Conservation (phyloP, 2,329 filamentous ascomycete genomes). For the Tolypocladium pustulatum region DNA sequence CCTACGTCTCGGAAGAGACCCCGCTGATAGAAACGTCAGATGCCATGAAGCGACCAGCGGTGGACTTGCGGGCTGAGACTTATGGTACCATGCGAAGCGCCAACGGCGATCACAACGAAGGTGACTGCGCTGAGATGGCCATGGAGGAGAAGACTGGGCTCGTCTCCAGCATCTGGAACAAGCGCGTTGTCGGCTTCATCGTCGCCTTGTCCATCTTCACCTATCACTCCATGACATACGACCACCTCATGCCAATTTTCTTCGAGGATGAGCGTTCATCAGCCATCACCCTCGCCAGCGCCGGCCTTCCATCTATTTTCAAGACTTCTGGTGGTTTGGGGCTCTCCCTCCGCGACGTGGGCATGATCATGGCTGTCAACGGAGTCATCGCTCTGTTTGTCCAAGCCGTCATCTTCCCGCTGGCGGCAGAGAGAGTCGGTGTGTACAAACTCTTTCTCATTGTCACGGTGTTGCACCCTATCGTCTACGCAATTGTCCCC, state of each 20-base stretch:
- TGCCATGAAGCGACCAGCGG: conserved; percentile 59
- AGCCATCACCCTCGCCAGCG: conserved; percentile 23
- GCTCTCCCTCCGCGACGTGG: conserved; percentile 50
- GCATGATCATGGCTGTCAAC: conserved; percentile 49
- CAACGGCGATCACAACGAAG: conserved; percentile 35
- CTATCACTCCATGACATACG: conserved; percentile 92
- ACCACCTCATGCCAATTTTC: conserved; percentile 86
- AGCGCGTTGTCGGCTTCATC: conserved; percentile 63
- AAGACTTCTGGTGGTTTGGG: conserved; percentile 53
- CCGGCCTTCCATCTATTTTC: conserved; percentile 30
- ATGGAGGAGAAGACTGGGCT: conserved; percentile 22
- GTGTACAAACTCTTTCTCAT: conserved; percentile 49
- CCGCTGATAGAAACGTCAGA: conserved; percentile 68
- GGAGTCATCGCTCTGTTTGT: conserved; percentile 49
- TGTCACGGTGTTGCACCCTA: conserved; percentile 48
- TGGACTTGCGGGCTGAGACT: conserved; percentile 66
- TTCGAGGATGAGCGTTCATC: conserved; percentile 62
- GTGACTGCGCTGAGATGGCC: conserved; percentile 16
- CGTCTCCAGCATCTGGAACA: conserved; percentile 35
- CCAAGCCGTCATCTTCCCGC: conserved; percentile 50
- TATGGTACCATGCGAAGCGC: conserved; percentile 58
- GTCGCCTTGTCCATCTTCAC: conserved; percentile 83
- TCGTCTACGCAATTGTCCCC: conserved; percentile 51
- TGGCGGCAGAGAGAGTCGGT: conserved; percentile 46
- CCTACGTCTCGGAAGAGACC: conserved; percentile 53